Evolutionary conservation across 192 early-diverging fungal species (phyloP), one percentile per base, ranked within the genome.

Genomic region (Coemansia sp.): DNA sequence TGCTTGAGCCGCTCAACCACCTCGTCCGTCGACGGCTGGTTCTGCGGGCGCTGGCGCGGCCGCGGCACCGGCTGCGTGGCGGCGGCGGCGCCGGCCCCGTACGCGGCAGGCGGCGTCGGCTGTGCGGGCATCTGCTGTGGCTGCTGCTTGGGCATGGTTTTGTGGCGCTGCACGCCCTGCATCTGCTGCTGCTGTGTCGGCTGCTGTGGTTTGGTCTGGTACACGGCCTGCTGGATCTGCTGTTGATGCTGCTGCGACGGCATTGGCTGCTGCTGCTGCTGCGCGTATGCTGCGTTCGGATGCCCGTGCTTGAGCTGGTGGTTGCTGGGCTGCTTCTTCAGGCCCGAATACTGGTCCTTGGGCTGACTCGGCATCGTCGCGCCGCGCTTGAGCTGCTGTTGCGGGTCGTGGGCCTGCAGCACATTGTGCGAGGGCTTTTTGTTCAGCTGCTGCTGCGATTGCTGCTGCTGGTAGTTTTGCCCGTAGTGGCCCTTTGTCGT

Each of bases 1-100:
- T 84, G 81, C 67, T 92, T 82, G 67, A 99, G 73, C 74, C 86
- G 91, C 52, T 94, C 89, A 92, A 99, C 95, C 38, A 97, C 89
- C 66, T 99, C 92, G 19, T 88, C 80, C 62, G 97, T 94, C 10
- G 91, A 86, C 87, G 95, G 83, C 31, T 72, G 51, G 71, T 49
- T 40, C 64, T 71, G 91, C 91, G 42, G 89, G 89, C 67, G 91
- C 82, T 47, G 94, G 89, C 58, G 91, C 89, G 30, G 86, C 84
- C 73, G 50, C 77, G 65, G 88, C 4, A 12, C 24, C 61, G 53
- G 73, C 64, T 62, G 83, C 60, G 40, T 60, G 60, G 63, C 80
- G 59, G 31, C 57, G 45, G 62, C 73, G 31, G 58, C 45, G 53
- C 80, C 77, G 64, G 73, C 77, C 54, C 64, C 60, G 42, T 74